Percentiles rank a stretch among this genome's conserved stretches.
Conservation (phyloP, 768 basidiomycete species). For the Phylloporus sp. region DNA sequence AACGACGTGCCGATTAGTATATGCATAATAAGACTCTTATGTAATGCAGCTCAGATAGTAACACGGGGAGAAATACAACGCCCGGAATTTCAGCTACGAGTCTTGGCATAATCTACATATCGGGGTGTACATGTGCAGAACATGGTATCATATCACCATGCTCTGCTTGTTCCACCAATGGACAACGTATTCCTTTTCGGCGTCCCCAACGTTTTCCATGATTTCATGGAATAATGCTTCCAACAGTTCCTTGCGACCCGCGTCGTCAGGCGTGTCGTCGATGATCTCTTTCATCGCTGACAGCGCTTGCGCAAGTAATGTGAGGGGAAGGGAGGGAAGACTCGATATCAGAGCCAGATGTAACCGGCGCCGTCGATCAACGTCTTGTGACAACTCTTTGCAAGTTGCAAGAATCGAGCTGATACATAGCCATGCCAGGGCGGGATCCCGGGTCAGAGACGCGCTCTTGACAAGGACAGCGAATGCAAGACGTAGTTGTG, state of each 20-base stretch:
- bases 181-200: conserved; percentile 62
- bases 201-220: conserved; percentile 58
- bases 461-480: conserved; percentile 66
- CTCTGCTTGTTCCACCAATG: conserved; percentile 66
- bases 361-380: conserved; percentile 46
- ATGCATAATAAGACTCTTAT: too few relatives aligned
- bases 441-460: conserved; percentile 34
- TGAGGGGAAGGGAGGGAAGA: conserved; percentile 55
- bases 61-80: too few relatives aligned
- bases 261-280: conserved; percentile 25
- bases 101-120: too few relatives aligned
- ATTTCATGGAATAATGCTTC: conserved; percentile 61
- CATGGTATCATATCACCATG: too few relatives aligned
- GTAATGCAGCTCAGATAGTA: too few relatives aligned
- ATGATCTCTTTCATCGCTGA: conserved; percentile 40
- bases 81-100: too few relatives aligned
- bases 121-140: too few relatives aligned
- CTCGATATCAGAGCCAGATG: conserved; percentile 60
- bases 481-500: conserved; percentile 71
- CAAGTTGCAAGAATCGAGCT: conserved; percentile 50
- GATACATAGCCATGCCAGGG: conserved; percentile 69
- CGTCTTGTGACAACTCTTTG: conserved; percentile 17
- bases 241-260: conserved; percentile 41
- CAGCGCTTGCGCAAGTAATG: conserved; percentile 52
- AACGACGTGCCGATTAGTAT: too few relatives aligned